phyloP scores from a whole-genome alignment of 2,329 filamentous ascomycete species.

The Neopestalotiopsis sp. region DNA sequence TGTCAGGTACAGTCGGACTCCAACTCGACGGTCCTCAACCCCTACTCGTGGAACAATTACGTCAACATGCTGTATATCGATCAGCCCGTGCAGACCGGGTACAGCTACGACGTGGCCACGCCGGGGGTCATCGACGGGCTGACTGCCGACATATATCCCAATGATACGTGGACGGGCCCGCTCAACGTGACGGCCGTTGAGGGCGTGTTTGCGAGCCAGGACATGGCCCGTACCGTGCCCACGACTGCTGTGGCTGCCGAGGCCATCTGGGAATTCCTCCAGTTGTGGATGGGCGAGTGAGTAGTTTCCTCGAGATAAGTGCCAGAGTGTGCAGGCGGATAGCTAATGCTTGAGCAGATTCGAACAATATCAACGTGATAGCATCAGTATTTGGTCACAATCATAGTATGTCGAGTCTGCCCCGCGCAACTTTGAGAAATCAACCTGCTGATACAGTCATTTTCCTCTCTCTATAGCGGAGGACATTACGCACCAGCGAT shows the following conservation, averaged over 20 bases:
- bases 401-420: slow-evolving; percentile 28
- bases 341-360: slow-evolving; percentile 37
- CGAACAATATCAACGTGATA: slow-evolving; percentile 49
- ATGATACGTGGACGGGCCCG: slow-evolving; percentile 9
- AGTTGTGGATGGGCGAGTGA: slow-evolving; percentile 57
- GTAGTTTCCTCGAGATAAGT: neutral
- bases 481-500: slow-evolving; percentile 25
- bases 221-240: slow-evolving; percentile 47
- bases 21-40: slow-evolving; percentile 54
- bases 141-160: slow-evolving; percentile 16
- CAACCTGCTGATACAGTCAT: neutral
- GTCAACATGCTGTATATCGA: slow-evolving; percentile 71
- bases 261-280: slow-evolving; percentile 60
- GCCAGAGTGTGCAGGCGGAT: neutral
- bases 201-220: slow-evolving; percentile 52
- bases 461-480: slow-evolving; percentile 18
- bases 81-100: slow-evolving; percentile 48
- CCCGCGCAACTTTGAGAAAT: neutral
- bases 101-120: slow-evolving; percentile 34
- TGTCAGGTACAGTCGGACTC: slow-evolving; percentile 57
- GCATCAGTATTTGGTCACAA: slow-evolving; percentile 47
- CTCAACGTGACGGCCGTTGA: slow-evolving; percentile 19
- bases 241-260: slow-evolving; percentile 54
- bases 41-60: slow-evolving; percentile 64
- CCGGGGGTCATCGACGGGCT: slow-evolving; percentile 31